Conservation (phyloP, 495 filamentous ascomycete species). For the Bathelium albidoporum region DNA sequence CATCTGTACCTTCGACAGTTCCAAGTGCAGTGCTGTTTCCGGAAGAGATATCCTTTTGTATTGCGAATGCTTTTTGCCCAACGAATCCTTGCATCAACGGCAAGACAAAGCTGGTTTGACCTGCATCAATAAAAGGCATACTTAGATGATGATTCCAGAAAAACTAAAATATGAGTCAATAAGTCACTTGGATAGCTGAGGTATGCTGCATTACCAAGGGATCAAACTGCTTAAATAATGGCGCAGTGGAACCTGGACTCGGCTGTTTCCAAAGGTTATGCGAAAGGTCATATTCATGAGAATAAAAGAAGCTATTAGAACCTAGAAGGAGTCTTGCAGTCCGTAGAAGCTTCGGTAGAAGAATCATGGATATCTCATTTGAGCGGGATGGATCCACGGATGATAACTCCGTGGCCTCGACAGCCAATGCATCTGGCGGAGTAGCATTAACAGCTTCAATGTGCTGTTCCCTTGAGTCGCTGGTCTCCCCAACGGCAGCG, state of each 20-base stretch:
- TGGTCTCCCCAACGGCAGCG: constrained; percentile 6
- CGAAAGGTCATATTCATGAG: constrained; percentile 87
- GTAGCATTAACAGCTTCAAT: constrained; percentile 10
- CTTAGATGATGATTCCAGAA: constrained; percentile 85
- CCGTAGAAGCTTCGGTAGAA: constrained; percentile 42
- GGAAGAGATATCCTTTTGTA: constrained; percentile 32
- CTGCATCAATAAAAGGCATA: constrained; percentile 59
- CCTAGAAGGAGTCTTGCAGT: constrained; percentile 72
- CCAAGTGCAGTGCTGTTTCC: constrained; percentile 23
- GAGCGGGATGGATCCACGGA: no score
- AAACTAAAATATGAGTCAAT: constrained; percentile 50
- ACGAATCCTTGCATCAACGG: constrained; percentile 94
- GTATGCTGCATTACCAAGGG: constrained; percentile 55
- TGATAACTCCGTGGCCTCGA: neutral
- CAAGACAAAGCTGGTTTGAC: constrained; percentile 56
- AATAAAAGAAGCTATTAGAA: constrained; percentile 76
- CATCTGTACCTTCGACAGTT: constrained; percentile 16
- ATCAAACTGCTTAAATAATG: constrained; percentile 65
- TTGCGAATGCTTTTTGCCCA: constrained; percentile 69
- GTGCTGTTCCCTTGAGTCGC: constrained; percentile 5
- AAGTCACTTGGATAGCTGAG: no score
- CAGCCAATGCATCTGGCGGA: neutral
- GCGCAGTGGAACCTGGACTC: constrained; percentile 34
- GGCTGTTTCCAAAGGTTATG: constrained; percentile 46
- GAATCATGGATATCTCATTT: neutral